phyloP scores from a whole-genome alignment of 2,329 filamentous ascomycete species.

The Paramyrothecium sp. region DNA sequence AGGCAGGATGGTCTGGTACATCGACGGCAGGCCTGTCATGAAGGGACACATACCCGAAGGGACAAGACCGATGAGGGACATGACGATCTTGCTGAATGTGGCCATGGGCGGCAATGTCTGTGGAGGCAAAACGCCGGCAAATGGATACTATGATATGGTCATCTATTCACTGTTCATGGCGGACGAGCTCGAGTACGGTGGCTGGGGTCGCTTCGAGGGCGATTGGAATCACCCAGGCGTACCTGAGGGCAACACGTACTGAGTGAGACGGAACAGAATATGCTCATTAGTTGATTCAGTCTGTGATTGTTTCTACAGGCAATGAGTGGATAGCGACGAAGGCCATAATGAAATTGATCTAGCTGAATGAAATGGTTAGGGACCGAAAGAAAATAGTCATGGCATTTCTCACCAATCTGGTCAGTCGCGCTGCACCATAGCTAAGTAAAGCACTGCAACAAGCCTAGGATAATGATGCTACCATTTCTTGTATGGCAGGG shows the following conservation, averaged over 20 bases:
- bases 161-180: constrained; percentile 51
- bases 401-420: too few species aligned
- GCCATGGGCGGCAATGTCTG: constrained; percentile 63
- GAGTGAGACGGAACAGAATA: constrained; percentile 1
- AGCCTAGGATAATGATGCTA: too few species aligned
- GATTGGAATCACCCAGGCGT: constrained; percentile 40
- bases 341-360: too few species aligned
- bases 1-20: constrained; percentile 56
- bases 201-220: constrained; percentile 52
- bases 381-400: too few species aligned
- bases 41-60: constrained; percentile 50
- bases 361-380: too few species aligned
- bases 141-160: constrained; percentile 57
- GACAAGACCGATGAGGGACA: constrained; percentile 54
- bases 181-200: constrained; percentile 48
- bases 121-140: constrained; percentile 44
- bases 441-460: too few species aligned
- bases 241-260: constrained; percentile 31
- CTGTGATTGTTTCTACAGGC: neutral
- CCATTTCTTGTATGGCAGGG: too few species aligned
- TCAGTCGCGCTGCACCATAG: too few species aligned
- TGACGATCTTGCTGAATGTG: constrained; percentile 56
- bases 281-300: too few species aligned
- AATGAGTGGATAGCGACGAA: too few species aligned
- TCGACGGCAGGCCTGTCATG: constrained; percentile 57